Evolutionary conservation across 2,329 filamentous ascomycete genomes (phyloP).

Genomic region (Cercospora brassicicola): DNA sequence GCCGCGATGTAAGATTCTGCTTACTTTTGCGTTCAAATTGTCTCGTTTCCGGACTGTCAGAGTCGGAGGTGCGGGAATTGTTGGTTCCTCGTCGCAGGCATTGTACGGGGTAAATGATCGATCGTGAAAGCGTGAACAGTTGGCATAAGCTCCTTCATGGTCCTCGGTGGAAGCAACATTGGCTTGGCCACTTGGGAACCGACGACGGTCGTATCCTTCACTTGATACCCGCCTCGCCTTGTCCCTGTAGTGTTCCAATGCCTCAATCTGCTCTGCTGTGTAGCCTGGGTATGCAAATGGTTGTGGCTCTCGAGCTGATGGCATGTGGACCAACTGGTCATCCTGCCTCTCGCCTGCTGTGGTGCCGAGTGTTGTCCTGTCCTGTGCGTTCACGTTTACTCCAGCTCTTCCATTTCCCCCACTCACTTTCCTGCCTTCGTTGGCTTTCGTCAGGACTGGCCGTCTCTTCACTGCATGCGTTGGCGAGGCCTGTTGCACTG

Average conservation of each 20-base stretch:
- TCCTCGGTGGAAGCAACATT: background rate
- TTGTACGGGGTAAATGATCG: constrained; percentile 11
- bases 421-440: constrained; percentile 33
- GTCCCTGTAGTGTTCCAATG: constrained; percentile 35
- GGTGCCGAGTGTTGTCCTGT: background rate
- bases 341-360: constrained; percentile 12
- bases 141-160: background rate
- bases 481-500: constrained; percentile 23
- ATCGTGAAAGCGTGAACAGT: background rate
- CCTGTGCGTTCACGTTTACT: too few relatives aligned
- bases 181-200: constrained; percentile 8
- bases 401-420: constrained; percentile 11
- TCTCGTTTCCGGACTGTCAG: constrained; percentile 22
- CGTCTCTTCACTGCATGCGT: constrained; percentile 20
- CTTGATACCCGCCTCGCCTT: constrained; percentile 33
- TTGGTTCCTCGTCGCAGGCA: constrained; percentile 5
- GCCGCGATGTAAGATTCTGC: constrained; percentile 13
- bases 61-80: constrained; percentile 13
- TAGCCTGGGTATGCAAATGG: constrained; percentile 37
- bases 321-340: constrained; percentile 39
- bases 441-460: constrained; percentile 27
- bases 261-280: constrained; percentile 34
- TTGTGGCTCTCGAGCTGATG: constrained; percentile 39
- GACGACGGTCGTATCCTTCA: constrained; percentile 32
- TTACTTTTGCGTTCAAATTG: constrained; percentile 7